Base-by-base conservation (phyloP, 768 basidiomycete genomes). In the Mycena chlorophos region DNA sequence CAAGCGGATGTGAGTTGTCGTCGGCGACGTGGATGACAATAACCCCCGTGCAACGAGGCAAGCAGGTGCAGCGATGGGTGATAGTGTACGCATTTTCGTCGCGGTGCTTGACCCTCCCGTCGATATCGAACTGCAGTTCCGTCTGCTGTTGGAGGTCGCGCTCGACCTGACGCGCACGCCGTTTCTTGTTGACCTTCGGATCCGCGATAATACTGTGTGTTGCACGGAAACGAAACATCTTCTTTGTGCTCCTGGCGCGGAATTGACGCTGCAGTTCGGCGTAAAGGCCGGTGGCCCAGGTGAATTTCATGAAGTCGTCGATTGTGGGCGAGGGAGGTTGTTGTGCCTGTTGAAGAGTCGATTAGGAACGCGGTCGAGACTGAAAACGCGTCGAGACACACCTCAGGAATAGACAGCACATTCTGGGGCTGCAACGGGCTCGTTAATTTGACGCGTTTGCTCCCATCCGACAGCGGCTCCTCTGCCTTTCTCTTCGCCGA, bases 191-290 rank as follows among this genome's bases (percentile, higher is more conserved):
- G n/a, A 54, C 8, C 1, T 34, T 42, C 5, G 57, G 61, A 4
- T 40, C 2, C 31, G 61, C 54, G 55, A 62, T 55, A 45, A 62
- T 58, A 23, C 56, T 48, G 49, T 62, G 58, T 0, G 61, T 62
- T 13, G 51, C 61, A 26, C 55, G 25, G 43, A 59, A 62, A 23
- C 47, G 51, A 19, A 58, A 23, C 3, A 51, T 3, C 30, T 25
- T 22, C 40, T 26, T 49, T 34, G 12, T 39, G 25, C 31, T 54
- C 54, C 20, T 37, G 56, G 14, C 48, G 49, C 28, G 46, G 52
- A 10, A 58, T 39, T 55, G 46, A 40, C 49, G 52, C 38, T 55
- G 19, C 3, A 61, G 60, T 8, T 54, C 38, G 12, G 39, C 12
- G 17, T 46, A 39, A 25, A 51, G 50, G 25, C 43, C 39, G 25